A percentile compares a stretch with the other conserved stretches of the same genome.
Conservation (phyloP, 192 early-diverging fungal species). For the Radiomyces spectabilis region DNA sequence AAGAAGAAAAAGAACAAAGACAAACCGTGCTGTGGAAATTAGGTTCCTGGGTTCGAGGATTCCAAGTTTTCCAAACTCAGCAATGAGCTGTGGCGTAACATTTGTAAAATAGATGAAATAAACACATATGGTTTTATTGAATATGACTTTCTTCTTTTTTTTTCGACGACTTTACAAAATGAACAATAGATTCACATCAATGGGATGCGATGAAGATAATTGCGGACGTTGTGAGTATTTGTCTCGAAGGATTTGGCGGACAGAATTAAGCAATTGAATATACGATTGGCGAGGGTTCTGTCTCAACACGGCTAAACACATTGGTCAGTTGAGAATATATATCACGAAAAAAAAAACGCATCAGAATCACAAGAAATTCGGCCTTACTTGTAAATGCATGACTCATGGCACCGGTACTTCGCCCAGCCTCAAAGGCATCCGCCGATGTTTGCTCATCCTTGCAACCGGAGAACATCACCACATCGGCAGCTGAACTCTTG, state of each 20-base stretch:
- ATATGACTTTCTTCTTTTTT: too few relatives aligned
- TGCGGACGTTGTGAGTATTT: conserved; percentile 79
- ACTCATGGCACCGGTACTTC: conserved; percentile 69
- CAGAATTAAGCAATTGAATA: conserved; percentile 57
- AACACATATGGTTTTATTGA: too few relatives aligned
- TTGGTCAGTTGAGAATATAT: not conserved
- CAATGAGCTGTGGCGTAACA: too few relatives aligned
- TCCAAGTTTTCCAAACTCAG: too few relatives aligned
- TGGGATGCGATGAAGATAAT: conserved; percentile 52
- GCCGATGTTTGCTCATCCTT: conserved; percentile 82
- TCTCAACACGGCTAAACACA: conserved; percentile 30
- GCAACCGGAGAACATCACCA: conserved; percentile 76
- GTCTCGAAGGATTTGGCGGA: conserved; percentile 54
- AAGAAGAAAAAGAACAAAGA: too few relatives aligned
- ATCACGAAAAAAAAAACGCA: not conserved
- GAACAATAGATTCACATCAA: conserved; percentile 35
- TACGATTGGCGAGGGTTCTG: conserved; percentile 57
- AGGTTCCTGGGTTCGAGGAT: too few relatives aligned
- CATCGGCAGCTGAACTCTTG: conserved; percentile 56
- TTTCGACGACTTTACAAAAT: conserved; percentile 5
- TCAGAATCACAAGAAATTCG: not conserved
- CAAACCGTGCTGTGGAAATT: too few relatives aligned
- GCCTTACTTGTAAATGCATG: conserved; percentile 58
- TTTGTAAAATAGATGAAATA: too few relatives aligned
- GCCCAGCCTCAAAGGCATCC: conserved; percentile 55